Percentiles rank a stretch among this genome's conserved stretches.
Evolutionary conservation across 2,329 filamentous ascomycete species (phyloP).

Genomic region (Polytolypa hystricis): DNA sequence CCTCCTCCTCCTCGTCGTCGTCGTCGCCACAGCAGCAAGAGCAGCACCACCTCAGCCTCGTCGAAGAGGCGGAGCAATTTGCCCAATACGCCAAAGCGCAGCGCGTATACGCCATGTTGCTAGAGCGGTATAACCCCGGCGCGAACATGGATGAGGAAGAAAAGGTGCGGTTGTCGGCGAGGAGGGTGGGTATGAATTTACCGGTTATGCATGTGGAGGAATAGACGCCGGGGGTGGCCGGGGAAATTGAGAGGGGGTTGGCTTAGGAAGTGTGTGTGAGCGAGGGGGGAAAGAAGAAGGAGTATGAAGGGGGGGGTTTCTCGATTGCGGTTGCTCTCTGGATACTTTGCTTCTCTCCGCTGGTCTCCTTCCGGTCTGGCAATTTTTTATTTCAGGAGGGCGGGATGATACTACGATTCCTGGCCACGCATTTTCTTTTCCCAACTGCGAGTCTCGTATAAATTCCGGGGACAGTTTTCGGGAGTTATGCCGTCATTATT

Average conservation of each 20-base stretch:
- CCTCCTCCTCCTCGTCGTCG: slow-evolving; percentile 20
- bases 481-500: too few relatives aligned
- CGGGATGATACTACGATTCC: too few relatives aligned
- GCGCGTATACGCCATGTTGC: slow-evolving; percentile 63
- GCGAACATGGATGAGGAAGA: slow-evolving; percentile 80
- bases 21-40: slow-evolving; percentile 15
- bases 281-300: background rate
- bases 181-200: slow-evolving; percentile 82
- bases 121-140: slow-evolving; percentile 90
- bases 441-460: too few relatives aligned
- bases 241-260: background rate
- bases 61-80: slow-evolving; percentile 61
- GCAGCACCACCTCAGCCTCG: too few relatives aligned
- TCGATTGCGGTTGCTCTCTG: too few relatives aligned
- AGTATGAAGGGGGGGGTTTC: background rate
- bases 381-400: too few relatives aligned
- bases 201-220: slow-evolving; percentile 47
- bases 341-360: too few relatives aligned
- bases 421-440: too few relatives aligned
- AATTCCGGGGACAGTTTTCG: too few relatives aligned
- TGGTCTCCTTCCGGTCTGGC: too few relatives aligned
- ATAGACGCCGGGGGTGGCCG: too few relatives aligned
- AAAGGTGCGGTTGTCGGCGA: slow-evolving; percentile 68
- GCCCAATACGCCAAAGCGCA: slow-evolving; percentile 76
- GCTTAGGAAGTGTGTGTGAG: background rate